Evolutionary conservation across 441 rosid species (phyloP), one percentile per base, ranked within the genome.

Genomic region (Gossypium aridum): DNA sequence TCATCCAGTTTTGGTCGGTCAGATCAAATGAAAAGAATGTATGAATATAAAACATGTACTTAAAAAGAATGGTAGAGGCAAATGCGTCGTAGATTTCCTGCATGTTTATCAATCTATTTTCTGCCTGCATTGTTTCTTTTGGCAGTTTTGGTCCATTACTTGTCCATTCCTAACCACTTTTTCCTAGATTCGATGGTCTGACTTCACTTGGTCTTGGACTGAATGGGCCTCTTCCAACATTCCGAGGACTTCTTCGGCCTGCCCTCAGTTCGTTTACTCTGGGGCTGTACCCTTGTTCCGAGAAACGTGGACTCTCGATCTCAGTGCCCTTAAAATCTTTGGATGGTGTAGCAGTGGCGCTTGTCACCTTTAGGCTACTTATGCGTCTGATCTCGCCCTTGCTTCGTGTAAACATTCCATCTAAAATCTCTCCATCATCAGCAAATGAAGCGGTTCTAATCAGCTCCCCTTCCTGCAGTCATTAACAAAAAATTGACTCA

Each of bases 121-220:
- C 49, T 12, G 64, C 54, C 39, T 25, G 5, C 28, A 61, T 17
- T 25, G 37, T 20, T 55, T 37, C 31, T 37, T 56, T 57, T 56
- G 65, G 74, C 65, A 71, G 63, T 22, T 57, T 71, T 71, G 17
- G 39, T 49, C 10, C 71, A 25, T 14, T 23, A n/a, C 14, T 26
- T 14, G 43, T 16, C 9, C 25, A 43, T 45, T 67, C 28, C 81
- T 87, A 88, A 12, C 85, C 64, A 76, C 55, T 76, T 81, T 87
- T 91, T 39, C 95, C 91, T 64, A 94, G 79, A 81, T 84, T 88
- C 20, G 95, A 91, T 25, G 80, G 87, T 78, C 79, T 86, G 25
- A 70, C 75, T 85, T 88, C 93, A 64, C 70, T 77, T 2, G 74
- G 49, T 68, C 87, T 81, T 16, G 97, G 94, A 85, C 92, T 91